Evolutionary conservation across 345 rosid species (phyloP).

Genomic region (Erodium maritimum): DNA sequence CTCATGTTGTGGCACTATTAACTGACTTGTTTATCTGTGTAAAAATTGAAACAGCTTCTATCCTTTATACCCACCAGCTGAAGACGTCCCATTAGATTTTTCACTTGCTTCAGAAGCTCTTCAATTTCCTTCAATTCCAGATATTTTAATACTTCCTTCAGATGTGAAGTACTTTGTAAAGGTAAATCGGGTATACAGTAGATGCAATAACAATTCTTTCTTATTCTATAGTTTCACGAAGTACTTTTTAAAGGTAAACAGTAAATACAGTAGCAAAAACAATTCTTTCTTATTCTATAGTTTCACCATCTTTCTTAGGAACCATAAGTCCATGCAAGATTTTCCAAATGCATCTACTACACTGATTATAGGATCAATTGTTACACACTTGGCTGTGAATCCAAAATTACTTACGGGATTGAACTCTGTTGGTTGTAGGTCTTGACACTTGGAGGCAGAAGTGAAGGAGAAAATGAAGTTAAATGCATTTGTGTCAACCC

Average conservation of each 20-base stretch:
- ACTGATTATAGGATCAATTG: neutral
- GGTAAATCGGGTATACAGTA: slow-evolving; percentile 17
- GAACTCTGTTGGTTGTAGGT: slow-evolving; percentile 25
- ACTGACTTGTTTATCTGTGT: neutral
- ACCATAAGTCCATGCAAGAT: neutral
- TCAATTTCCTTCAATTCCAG: slow-evolving; percentile 40
- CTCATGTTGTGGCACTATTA: neutral
- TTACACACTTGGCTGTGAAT: neutral
- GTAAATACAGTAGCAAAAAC: too few species aligned
- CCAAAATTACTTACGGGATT: neutral
- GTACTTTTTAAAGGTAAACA: too few species aligned
- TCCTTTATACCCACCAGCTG: slow-evolving; percentile 81
- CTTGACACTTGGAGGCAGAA: slow-evolving; percentile 40
- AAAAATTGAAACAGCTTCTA: slow-evolving; percentile 49
- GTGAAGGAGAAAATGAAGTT: slow-evolving; percentile 38
- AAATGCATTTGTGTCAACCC: slow-evolving; percentile 81
- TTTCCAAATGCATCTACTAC: neutral
- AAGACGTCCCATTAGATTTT: slow-evolving; percentile 63
- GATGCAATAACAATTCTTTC: too few species aligned
- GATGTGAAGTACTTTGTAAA: slow-evolving; percentile 73
- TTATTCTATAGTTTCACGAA: too few species aligned
- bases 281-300: too few species aligned
- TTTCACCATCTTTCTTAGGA: neutral
- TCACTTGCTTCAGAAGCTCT: slow-evolving; percentile 66
- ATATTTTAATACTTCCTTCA: slow-evolving; percentile 71